Conservation (phyloP, 1,284 basidiomycete genomes). For the Cutaneotrichosporon daszewskae region DNA sequence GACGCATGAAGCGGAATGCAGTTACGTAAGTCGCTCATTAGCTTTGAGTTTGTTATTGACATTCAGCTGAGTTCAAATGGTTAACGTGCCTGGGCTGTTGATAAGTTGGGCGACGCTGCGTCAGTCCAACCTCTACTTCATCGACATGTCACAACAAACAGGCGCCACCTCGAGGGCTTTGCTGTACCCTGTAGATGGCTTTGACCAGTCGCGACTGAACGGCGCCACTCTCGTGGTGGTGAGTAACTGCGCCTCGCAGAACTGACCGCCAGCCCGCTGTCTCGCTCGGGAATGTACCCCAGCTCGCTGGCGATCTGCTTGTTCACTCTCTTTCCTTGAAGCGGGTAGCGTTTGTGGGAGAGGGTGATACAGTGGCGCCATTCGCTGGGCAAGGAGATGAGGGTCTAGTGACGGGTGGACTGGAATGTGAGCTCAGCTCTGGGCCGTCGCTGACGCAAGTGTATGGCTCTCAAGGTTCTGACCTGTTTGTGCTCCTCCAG, state of each 20-base stretch:
- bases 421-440: slow-evolving; percentile 57
- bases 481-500: slow-evolving; percentile 47
- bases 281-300: slow-evolving; percentile 69
- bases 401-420: slow-evolving; percentile 60
- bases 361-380: slow-evolving; percentile 60
- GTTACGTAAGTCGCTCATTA: too few species aligned
- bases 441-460: slow-evolving; percentile 6
- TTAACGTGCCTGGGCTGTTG: background rate
- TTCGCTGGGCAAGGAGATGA: slow-evolving; percentile 63
- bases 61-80: background rate
- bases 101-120: background rate
- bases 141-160: background rate
- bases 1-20: too few species aligned
- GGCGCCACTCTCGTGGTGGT: slow-evolving; percentile 15
- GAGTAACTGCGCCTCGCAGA: slow-evolving; percentile 52
- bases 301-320: slow-evolving; percentile 67
- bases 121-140: background rate
- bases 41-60: too few species aligned
- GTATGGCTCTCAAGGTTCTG: slow-evolving; percentile 6
- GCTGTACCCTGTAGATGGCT: slow-evolving; percentile 15
- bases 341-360: slow-evolving; percentile 57
- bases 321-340: slow-evolving; percentile 59
- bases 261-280: slow-evolving; percentile 69
- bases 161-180: background rate
- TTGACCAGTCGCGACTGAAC: slow-evolving; percentile 4